A percentile compares a stretch with the other conserved stretches of the same genome.
These are phyloP conservation scores for Rhizoctonia solani DNA, from an alignment of 1,284 basidiomycete genomes.

Conservation along the genomic window DNA sequence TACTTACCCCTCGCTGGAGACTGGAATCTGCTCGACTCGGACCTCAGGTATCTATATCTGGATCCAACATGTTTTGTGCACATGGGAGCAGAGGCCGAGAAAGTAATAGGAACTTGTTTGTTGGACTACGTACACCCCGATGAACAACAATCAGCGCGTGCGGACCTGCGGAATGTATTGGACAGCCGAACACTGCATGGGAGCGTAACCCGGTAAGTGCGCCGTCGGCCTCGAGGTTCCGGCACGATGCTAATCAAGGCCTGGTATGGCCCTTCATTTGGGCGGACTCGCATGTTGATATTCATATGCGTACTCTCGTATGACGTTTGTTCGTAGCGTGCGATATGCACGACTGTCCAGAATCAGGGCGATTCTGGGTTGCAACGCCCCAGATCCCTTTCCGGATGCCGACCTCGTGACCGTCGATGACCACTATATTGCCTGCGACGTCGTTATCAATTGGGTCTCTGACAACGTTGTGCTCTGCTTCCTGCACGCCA, in stretches of 20 bases:
- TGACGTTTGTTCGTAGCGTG: slow-evolving; percentile 57
- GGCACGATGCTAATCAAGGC: slow-evolving; percentile 38
- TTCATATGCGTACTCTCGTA: neutral
- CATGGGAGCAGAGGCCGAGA: slow-evolving; percentile 69
- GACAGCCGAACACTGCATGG: slow-evolving; percentile 83
- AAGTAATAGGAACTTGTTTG: slow-evolving; percentile 74
- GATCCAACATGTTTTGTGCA: slow-evolving; percentile 84
- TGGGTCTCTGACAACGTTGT: slow-evolving; percentile 91
- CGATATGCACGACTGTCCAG: slow-evolving; percentile 73
- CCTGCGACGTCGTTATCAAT: slow-evolving; percentile 91
- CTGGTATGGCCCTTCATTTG: no score
- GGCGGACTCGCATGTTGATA: slow-evolving; percentile 25
- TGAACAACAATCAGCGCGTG: slow-evolving; percentile 76
- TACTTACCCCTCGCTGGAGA: slow-evolving; percentile 47
- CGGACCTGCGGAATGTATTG: slow-evolving; percentile 79
- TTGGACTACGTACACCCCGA: slow-evolving; percentile 90
- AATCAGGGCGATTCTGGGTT: slow-evolving; percentile 68
- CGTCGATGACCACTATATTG: slow-evolving; percentile 80
- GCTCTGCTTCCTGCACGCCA: slow-evolving; percentile 93
- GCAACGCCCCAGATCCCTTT: slow-evolving; percentile 61
- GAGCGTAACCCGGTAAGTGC: slow-evolving; percentile 80
- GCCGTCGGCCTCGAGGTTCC: slow-evolving; percentile 35
- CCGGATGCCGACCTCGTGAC: slow-evolving; percentile 68
- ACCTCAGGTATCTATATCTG: slow-evolving; percentile 83
- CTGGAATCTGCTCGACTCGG: slow-evolving; percentile 72